Base-by-base conservation (phyloP, 805 yeast genomes). In the Wickerhamomyces strasburgensis region DNA sequence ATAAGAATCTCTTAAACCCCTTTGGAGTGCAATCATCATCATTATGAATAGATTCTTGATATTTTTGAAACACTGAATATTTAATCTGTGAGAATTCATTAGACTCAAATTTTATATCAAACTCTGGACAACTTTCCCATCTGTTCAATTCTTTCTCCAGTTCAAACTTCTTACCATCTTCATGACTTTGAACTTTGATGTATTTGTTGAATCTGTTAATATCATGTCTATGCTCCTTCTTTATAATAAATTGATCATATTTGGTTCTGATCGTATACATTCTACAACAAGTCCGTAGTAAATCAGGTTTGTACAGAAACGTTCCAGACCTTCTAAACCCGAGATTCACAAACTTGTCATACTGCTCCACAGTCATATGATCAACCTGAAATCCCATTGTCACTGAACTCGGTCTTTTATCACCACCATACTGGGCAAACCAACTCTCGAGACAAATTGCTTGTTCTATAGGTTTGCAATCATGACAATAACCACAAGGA, bases 241-340 rank as follows among this genome's bases (percentile, higher is more conserved):
- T 61, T 5, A 80, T 56, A 26, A 66, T 64, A 47, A 79, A 67
- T 18, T 57, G 50, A 0, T 52, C 52, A 14, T 72, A 58, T 16
- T 65, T 65, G 0, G 94, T 78, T 36, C 96, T 58, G 14, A 88
- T 84, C 0, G 96, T 81, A 55, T 76, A 85, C 57, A 79, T 70
- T 15, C 89, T 68, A 49, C 97, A 88, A 54, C 97, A 88, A 29
- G 76, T 75, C 27, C 88, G 58, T 21, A 82, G 52, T 43, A 76
- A 57, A 54, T 89, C 96, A 1, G 84, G 77, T 50, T 70, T 73
- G 53, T 76, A 84, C 6, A 82, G 43, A 45, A 75, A 83, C 2
- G 60, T 56, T 0, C 96, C 96, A 23, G 93, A 82, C 37, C 97
- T 64, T 56, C 95, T 73, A 52, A 73, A 87, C 2, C 95, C 95